Evolutionary conservation across 345 rosid species (phyloP), one percentile per base, ranked within the genome.

Genomic region (Erysimum cheiranthoides): DNA sequence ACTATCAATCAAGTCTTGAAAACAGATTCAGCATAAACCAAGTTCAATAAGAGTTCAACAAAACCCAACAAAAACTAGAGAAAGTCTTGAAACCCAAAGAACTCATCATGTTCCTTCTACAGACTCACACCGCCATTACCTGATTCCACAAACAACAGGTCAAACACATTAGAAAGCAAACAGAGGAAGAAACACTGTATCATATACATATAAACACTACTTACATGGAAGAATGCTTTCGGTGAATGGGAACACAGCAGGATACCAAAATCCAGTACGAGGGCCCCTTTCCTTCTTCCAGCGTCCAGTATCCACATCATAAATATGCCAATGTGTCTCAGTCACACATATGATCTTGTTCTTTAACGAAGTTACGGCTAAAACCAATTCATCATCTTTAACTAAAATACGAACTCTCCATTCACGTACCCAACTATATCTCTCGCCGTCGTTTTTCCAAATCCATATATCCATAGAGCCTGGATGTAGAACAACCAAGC

Each of bases 141-240:
- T 76, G 75, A 42, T 51, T 51, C 68, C 38, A 39, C 8, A 16
- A 59, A 36, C 52, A 59, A 67, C 32, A 53, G 0, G 42, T 34
- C 58, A 45, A 53, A 53, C 14, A 0, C 35, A 51, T 60, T 7
- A 76, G 46, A 51, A 61, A 36, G 2, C 47, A 70, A 50, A 68
- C 30, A n/a, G 34, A 31, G 11, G 1, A 52, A 53, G 5, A 52
- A n/a, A 59, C 45, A 27, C 43, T 52, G 40, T 42, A 42, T 52
- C 69, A 57, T 16, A 35, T 36, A 12, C 27, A 18, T 67, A 59
- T 30, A 11, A 34, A 43, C 47, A 64, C 30, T 34, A 60, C 79
- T 79, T 68, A 79, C 85, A 75, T 60, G 77, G 77, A 59, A 82
- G 72, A 47, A 79, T 54, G 40, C 81, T 79, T 51, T 73, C 68